Conservation (phyloP, 371 early-diverging fungal genomes). For the Mucor velutinosus region DNA sequence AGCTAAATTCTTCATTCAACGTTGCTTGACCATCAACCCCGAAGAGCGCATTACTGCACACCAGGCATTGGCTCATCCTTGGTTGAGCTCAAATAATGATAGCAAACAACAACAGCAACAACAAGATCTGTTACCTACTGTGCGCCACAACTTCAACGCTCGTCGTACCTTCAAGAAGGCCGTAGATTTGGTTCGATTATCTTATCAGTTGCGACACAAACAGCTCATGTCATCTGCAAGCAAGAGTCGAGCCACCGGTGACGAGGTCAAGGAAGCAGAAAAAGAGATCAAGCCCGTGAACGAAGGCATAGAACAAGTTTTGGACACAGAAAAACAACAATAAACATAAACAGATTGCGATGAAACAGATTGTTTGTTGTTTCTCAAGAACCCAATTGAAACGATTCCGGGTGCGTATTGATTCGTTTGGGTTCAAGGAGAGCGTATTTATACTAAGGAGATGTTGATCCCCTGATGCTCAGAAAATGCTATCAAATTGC, state of each 20-base stretch:
- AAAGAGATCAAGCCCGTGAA: slow-evolving; percentile 14
- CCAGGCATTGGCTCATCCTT: slow-evolving; percentile 63
- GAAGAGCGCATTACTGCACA: slow-evolving; percentile 55
- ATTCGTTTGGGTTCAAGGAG: not conserved
- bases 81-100: slow-evolving; percentile 40
- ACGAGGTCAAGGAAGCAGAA: not conserved
- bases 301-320: slow-evolving; percentile 16
- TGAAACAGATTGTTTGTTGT: not conserved
- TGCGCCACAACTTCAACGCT: slow-evolving; percentile 81
- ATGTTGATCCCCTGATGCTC: not conserved
- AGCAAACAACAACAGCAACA: slow-evolving; percentile 19
- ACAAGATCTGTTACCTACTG: slow-evolving; percentile 67
- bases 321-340: slow-evolving; percentile 6
- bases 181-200: slow-evolving; percentile 55
- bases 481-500: not conserved
- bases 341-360: not conserved
- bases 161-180: slow-evolving; percentile 73
- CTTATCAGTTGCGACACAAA: slow-evolving; percentile 41
- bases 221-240: slow-evolving; percentile 24
- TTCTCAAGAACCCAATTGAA: not conserved
- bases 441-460: not conserved
- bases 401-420: not conserved
- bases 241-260: not conserved
- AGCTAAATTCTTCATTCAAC: slow-evolving; percentile 82
- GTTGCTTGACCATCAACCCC: slow-evolving; percentile 47